Evolutionary conservation across 768 basidiomycete species (phyloP).

Genomic region (Leccinum uliginosum): DNA sequence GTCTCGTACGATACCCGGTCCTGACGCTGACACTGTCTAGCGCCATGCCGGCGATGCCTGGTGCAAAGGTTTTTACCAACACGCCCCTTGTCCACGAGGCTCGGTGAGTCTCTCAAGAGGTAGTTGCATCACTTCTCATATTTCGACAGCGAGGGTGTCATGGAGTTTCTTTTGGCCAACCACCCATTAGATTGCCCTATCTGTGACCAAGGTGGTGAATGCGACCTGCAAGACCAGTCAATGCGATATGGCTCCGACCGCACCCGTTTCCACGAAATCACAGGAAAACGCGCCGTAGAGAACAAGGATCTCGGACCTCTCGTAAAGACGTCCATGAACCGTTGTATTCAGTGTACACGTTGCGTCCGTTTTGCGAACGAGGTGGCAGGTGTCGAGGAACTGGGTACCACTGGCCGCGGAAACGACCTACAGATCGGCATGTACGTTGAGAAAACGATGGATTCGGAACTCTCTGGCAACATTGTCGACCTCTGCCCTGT

Average conservation of each 20-base stretch:
- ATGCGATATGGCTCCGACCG: conserved; percentile 99
- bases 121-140: conserved; percentile 5
- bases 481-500: conserved; percentile 97
- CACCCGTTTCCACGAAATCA: conserved; percentile 96
- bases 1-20: background rate
- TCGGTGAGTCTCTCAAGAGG: conserved; percentile 42
- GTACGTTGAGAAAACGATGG: conserved; percentile 96
- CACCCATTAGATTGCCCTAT: conserved; percentile 98
- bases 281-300: conserved; percentile 96
- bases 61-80: conserved; percentile 89
- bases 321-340: conserved; percentile 98
- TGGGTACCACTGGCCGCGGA: conserved; percentile 95
- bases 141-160: conserved; percentile 80
- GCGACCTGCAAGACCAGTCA: conserved; percentile 97
- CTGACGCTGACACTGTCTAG: conserved; percentile 33
- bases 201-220: conserved; percentile 99
- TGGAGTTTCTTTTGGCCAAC: conserved; percentile 98
- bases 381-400: conserved; percentile 95
- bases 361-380: conserved; percentile 99
- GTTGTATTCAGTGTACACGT: conserved; percentile 99
- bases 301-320: conserved; percentile 98
- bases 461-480: conserved; percentile 97
- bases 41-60: conserved; percentile 98
- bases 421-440: conserved; percentile 99
- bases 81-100: conserved; percentile 88